Base-by-base conservation (phyloP, 2,329 filamentous ascomycete genomes). In the Aspergillus fijiensis region DNA sequence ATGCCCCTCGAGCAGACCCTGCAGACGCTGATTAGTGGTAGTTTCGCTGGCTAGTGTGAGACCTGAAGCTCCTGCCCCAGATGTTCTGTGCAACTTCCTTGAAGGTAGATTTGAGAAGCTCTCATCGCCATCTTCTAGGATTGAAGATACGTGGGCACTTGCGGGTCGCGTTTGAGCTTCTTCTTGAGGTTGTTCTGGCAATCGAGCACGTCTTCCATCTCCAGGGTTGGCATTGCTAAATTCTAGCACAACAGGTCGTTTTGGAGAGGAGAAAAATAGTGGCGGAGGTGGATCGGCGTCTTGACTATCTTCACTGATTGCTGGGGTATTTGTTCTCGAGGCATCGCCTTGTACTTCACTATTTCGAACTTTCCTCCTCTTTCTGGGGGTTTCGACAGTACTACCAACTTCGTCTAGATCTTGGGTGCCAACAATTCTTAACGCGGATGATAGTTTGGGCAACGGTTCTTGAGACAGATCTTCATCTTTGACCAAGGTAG, bases 371-470 rank as follows among this genome's bases (percentile, higher is more conserved):
- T 61, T 50, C 35, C 65, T 66, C 33, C 62, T 64, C 59, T 75
- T 77, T 12, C 79, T 85, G 55, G 77, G 70, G 66, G 81, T 75
- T 51, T 74, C 65, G 19, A 77, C 70, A 48, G 57, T 62, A 33
- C 71, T 72, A 7, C 79, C 81, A 55, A 80, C 74, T 48, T 81
- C 78, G 67, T 86, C 83, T 11, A 89, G 77, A 67, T 89, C 87
- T 54, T 89, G 79, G 57, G 85, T 89, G 55, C 87, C 85, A 47
- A 83, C 77, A 0, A 80, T 51, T 23, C 59, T 64, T 23, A 50
- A 48, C 29, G 55, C 57, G 9, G 62, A 33, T 9, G 58, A 57
- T 51, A 58, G 55, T 12, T 54, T 57, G 12, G 54, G 63, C n/a
- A 69, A 11, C 29, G 74, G 71, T 58, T 74, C 76, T 45, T 74